A percentile compares a stretch with the other conserved stretches of the same genome.
Evolutionary conservation across 441 rosid species (phyloP).

Genomic region (Erodium texanum): DNA sequence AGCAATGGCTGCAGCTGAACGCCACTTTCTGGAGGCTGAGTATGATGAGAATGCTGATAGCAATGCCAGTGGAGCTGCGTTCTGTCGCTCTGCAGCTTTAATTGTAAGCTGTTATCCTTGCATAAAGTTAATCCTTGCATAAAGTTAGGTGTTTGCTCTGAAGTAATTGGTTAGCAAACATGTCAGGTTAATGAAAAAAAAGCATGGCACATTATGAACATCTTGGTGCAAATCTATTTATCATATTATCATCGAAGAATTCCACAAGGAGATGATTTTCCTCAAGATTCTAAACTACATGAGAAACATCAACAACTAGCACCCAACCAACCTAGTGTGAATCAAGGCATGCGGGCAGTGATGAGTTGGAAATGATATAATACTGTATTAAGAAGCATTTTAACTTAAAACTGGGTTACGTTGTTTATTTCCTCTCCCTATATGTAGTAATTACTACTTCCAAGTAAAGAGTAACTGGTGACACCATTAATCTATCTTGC

Average conservation of each 20-base stretch:
- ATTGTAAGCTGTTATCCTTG: slow-evolving; percentile 33
- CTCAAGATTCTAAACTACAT: background rate
- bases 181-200: background rate
- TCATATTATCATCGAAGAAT: background rate
- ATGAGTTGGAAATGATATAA: background rate
- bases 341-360: background rate
- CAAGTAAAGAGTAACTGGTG: background rate
- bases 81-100: slow-evolving; percentile 69
- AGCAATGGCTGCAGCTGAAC: slow-evolving; percentile 74
- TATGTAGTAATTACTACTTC: background rate
- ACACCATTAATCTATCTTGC: background rate
- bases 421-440: background rate
- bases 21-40: slow-evolving; percentile 60
- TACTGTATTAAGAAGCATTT: background rate
- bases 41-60: slow-evolving; percentile 61
- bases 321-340: background rate
- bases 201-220: background rate
- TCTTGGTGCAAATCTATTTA: background rate
- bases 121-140: background rate
- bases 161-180: background rate
- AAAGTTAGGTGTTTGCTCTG: background rate
- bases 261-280: background rate
- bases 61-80: slow-evolving; percentile 66
- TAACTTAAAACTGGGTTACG: background rate
- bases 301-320: background rate